Conservation (phyloP, 2,329 filamentous ascomycete genomes). For the Penicillium thymicola region DNA sequence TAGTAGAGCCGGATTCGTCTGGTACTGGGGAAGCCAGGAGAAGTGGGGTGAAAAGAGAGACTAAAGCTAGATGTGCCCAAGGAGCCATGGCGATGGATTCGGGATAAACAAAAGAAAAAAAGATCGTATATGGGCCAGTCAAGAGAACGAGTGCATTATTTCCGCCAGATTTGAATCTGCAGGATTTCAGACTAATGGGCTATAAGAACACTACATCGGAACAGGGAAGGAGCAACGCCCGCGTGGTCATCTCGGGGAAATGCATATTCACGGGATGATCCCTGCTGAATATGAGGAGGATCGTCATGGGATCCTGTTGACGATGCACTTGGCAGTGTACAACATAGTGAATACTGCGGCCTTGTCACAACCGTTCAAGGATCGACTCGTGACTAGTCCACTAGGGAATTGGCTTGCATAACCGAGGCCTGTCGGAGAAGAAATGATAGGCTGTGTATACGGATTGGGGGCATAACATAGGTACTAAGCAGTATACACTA, state of each 20-base stretch:
- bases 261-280: background rate
- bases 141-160: conserved; percentile 5
- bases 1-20: conserved; percentile 1
- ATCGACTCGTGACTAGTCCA: background rate
- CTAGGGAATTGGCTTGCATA: conserved; percentile 13
- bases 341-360: background rate
- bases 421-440: conserved; percentile 2
- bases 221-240: conserved; percentile 1
- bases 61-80: conserved; percentile 17
- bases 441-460: conserved; percentile 1
- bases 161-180: background rate
- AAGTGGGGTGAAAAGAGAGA: conserved; percentile 14
- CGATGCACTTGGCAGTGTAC: background rate
- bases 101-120: background rate
- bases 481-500: background rate
- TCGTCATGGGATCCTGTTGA: background rate
- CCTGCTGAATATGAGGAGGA: background rate
- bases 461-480: background rate
- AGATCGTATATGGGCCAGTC: background rate
- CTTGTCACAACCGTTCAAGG: background rate
- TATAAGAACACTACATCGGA: background rate
- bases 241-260: conserved; percentile 3
- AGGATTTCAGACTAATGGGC: background rate
- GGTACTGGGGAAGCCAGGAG: conserved; percentile 10
- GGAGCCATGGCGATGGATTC: conserved; percentile 15